These are phyloP conservation scores for Raphanus hybrid DNA, from an alignment of 441 rosid species.

Conservation along the genomic window DNA sequence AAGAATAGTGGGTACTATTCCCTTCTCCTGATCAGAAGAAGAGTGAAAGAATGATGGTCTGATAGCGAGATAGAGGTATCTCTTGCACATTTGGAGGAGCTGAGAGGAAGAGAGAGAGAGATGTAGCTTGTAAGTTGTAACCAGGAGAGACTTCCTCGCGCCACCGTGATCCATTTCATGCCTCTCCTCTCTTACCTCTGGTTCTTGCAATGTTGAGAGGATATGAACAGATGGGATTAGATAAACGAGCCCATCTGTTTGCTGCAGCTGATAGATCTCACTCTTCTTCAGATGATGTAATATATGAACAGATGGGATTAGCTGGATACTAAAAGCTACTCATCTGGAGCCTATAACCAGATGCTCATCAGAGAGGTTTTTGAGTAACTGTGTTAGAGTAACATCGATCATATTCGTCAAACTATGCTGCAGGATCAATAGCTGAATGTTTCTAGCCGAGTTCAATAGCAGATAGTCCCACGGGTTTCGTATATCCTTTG, in stretches of 20 bases:
- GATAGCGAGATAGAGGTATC: no score
- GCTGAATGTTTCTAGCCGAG: slow-evolving; percentile 27
- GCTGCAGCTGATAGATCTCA: slow-evolving; percentile 59
- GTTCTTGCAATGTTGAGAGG: no score
- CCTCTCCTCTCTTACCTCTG: no score
- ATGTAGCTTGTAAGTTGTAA: no score
- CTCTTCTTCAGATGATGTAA: slow-evolving; percentile 44
- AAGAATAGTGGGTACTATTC: slow-evolving; percentile 51
- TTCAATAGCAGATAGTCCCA: slow-evolving; percentile 37
- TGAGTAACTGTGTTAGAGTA: not conserved
- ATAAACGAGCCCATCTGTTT: slow-evolving; percentile 47
- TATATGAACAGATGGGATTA: slow-evolving; percentile 52
- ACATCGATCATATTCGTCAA: not conserved
- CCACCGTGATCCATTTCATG: no score
- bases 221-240: slow-evolving; percentile 25
- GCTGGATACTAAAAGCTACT: slow-evolving; percentile 30
- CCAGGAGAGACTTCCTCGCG: no score
- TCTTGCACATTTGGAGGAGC: no score
- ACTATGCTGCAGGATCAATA: slow-evolving; percentile 6
- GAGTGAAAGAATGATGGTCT: no score
- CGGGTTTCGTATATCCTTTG: slow-evolving; percentile 36
- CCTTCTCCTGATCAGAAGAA: slow-evolving; percentile 24
- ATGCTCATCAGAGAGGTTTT: not conserved
- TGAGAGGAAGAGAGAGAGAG: no score
- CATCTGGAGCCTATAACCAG: slow-evolving; percentile 14